Evolutionary conservation across 805 yeast genomes (phyloP).

Genomic region (Candida vartiovaarae): DNA sequence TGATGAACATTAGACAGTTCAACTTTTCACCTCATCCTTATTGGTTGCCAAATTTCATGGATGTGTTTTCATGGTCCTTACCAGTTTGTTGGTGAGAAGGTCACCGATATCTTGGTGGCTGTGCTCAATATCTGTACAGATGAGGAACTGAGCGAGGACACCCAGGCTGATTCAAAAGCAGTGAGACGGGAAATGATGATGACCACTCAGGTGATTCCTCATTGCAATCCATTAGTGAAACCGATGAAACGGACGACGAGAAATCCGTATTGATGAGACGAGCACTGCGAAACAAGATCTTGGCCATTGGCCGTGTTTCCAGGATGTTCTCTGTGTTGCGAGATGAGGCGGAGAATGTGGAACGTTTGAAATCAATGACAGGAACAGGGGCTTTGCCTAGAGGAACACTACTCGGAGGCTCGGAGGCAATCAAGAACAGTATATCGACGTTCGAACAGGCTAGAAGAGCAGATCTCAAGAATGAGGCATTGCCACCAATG

Average conservation of each 20-base stretch:
- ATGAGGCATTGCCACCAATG: slow-evolving; percentile 87
- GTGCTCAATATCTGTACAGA: slow-evolving; percentile 91
- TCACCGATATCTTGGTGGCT: slow-evolving; percentile 86
- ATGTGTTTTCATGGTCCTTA: slow-evolving; percentile 93
- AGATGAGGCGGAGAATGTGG: slow-evolving; percentile 82
- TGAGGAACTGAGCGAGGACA: slow-evolving; percentile 81
- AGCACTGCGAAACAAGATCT: slow-evolving; percentile 75
- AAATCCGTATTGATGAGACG: slow-evolving; percentile 28
- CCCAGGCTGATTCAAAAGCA: slow-evolving; percentile 34
- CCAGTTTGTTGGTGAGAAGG: slow-evolving; percentile 97
- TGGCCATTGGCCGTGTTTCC: slow-evolving; percentile 94
- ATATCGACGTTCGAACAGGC: slow-evolving; percentile 79
- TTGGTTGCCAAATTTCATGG: slow-evolving; percentile 95
- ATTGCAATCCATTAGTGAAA: slow-evolving; percentile 3
- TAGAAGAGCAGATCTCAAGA: slow-evolving; percentile 64
- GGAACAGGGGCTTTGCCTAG: slow-evolving; percentile 72
- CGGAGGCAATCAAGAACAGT: slow-evolving; percentile 67
- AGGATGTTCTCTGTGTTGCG: slow-evolving; percentile 86
- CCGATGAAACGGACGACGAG: slow-evolving; percentile 11
- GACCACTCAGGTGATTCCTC: background rate
- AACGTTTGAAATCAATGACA: slow-evolving; percentile 63
- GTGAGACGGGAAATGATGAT: slow-evolving; percentile 3
- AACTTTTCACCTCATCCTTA: slow-evolving; percentile 92
- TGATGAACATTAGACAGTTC: slow-evolving; percentile 93
- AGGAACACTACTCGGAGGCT: slow-evolving; percentile 78